Base-by-base conservation (phyloP, 805 yeast genomes). In the Dipodascopsis uninucleata region DNA sequence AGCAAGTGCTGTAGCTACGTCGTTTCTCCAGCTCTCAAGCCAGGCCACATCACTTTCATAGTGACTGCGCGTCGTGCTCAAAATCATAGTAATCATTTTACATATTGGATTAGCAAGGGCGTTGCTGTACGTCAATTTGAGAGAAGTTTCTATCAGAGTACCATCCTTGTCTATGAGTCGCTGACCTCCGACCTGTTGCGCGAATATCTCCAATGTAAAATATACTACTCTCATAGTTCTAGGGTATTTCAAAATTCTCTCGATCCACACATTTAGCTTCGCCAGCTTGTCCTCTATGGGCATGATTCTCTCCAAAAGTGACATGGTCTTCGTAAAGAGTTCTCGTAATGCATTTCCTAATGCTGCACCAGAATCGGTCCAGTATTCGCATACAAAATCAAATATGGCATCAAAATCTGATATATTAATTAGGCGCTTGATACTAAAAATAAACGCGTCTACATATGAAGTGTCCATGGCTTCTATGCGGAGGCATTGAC, bases 291-390 rank as follows among this genome's bases (percentile, higher is more conserved):
- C 40, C 9, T 53, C 40, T 32, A 58, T 54, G 1, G 43, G 22
- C 42, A 50, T 21, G 35, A 64, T 49, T 14, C 52, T 49, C 26
- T 66, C 65, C 31, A 74, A 39, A 18, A 78, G 66, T 1, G 56
- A 49, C 8, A 81, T 60, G 39, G 81, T 58, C 54, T 81, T 85
- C 2, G 61, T 42, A 37, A 86, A 74, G 36, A 87, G 58, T 25
- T 78, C 84, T 43, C 71, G 74, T 41, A 85, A 61, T 0, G 94
- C 81, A 58, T 82, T 85, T 4, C 82, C 78, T 22, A 85, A 61
- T 0, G 94, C 80, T 1, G 84, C 78, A 3, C 82, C 80, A 1
- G 85, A 75, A 39, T 81, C 85, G 41, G 77, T 78, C 79, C 88
- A 80, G 60, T 76, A 79, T 53, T 80, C 88, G 29, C 81, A 64